These are phyloP conservation scores for Vitis hybrid DNA, from an alignment of 177 flowering plant genomes.

Conservation along the genomic window DNA sequence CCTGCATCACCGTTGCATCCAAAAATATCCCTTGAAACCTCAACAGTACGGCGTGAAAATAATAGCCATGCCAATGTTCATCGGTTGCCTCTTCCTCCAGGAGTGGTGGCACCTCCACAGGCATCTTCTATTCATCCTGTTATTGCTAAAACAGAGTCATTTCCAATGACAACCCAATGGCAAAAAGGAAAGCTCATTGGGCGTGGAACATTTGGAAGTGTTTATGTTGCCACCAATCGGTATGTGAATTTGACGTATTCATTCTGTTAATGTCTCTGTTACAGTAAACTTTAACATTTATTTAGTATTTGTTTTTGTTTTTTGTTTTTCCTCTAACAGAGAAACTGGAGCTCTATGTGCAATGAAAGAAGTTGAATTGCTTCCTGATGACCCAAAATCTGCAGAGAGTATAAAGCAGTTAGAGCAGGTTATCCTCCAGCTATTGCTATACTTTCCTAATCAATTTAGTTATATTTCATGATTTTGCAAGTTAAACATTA, in stretches of 20 bases:
- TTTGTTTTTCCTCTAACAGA: constrained; percentile 32
- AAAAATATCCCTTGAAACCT: constrained; percentile 34
- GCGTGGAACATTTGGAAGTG: constrained; percentile 98
- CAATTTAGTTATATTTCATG: neutral
- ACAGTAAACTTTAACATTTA: neutral
- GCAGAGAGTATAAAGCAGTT: constrained; percentile 80
- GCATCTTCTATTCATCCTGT: constrained; percentile 34
- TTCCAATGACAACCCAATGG: constrained; percentile 61
- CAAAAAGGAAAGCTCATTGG: constrained; percentile 95
- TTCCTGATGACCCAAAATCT: constrained; percentile 90
- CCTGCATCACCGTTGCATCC: constrained; percentile 45
- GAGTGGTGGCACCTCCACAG: constrained; percentile 35
- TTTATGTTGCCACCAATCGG: constrained; percentile 84
- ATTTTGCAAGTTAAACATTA: neutral
- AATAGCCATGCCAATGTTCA: constrained; percentile 47
- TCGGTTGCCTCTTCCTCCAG: constrained; percentile 93
- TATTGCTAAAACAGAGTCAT: constrained; percentile 37
- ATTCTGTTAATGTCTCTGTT: constrained; percentile 8
- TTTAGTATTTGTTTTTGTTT: neutral
- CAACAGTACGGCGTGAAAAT: constrained; percentile 37
- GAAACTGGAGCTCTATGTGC: constrained; percentile 98
- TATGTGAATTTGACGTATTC: constrained; percentile 24
- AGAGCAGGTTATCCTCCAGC: constrained; percentile 64
- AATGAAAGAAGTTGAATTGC: constrained; percentile 90
- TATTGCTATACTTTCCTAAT: neutral